A percentile compares a stretch with the other conserved stretches of the same genome.
Conservation (phyloP, 306 rosid genomes). For the Rosa lucieae region DNA sequence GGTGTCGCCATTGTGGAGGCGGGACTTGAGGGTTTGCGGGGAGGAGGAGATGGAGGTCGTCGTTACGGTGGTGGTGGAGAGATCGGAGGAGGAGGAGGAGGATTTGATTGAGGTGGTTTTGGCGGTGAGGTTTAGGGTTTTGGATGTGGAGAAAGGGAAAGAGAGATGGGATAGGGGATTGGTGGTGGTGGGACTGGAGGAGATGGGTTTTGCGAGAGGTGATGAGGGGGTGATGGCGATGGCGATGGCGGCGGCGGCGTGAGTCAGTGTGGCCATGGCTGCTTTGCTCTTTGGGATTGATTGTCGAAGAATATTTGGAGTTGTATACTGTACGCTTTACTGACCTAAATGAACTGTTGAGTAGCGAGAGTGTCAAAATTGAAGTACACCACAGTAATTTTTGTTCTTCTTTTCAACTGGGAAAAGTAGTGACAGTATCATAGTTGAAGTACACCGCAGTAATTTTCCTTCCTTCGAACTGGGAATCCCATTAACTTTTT, state of each 20-base stretch:
- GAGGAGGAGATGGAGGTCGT: background rate
- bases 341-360: background rate
- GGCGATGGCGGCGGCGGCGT: background rate
- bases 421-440: background rate
- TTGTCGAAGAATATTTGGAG: background rate
- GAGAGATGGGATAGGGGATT: conserved; percentile 6
- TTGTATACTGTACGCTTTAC: background rate
- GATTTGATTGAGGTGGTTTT: conserved; percentile 30
- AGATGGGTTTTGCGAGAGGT: background rate
- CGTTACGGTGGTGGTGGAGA: background rate
- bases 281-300: background rate
- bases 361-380: no score
- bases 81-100: conserved; percentile 16
- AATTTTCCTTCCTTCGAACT: background rate
- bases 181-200: background rate
- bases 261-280: conserved; percentile 20
- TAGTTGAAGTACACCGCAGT: background rate
- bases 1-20: conserved; percentile 65
- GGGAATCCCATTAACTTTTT: no score
- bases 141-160: conserved; percentile 19
- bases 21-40: conserved; percentile 49
- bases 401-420: no score
- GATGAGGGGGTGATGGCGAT: background rate
- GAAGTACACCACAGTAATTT: no score
- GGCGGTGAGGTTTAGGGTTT: conserved; percentile 29